Evolutionary conservation across 768 basidiomycete genomes (phyloP).

Genomic region (Boletus vermiculosoides): DNA sequence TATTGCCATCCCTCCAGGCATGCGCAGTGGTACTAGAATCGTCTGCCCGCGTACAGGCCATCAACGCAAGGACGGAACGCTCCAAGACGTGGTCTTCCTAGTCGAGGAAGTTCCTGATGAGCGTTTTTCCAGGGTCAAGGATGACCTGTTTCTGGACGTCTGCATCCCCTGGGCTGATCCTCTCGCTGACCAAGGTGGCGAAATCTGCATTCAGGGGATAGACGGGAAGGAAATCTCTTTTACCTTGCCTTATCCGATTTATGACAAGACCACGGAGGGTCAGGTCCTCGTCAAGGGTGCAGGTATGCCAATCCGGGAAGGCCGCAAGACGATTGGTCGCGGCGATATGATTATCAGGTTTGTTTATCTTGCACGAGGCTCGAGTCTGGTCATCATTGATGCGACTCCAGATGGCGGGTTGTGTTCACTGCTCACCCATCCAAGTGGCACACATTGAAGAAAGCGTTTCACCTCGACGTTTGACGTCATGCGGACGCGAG

Average conservation of each 20-base stretch:
- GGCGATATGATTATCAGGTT: constrained; percentile 67
- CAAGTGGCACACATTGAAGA: constrained; percentile 34
- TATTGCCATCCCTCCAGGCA: constrained; percentile 60
- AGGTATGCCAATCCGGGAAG: constrained; percentile 67
- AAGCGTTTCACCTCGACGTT: constrained; percentile 24
- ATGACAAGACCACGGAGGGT: constrained; percentile 49
- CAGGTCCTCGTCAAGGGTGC: constrained; percentile 52
- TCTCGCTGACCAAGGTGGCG: constrained; percentile 45
- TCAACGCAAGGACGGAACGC: constrained; percentile 52
- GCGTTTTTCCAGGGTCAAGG: constrained; percentile 53
- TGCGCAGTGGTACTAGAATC: constrained; percentile 58
- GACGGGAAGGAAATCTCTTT: constrained; percentile 55
- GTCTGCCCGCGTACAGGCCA: constrained; percentile 65
- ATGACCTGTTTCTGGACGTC: constrained; percentile 56
- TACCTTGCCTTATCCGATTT: constrained; percentile 51
- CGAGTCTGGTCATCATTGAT: neutral
- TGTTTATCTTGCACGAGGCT: constrained; percentile 11
- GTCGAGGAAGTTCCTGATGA: constrained; percentile 59
- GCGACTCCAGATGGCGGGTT: constrained; percentile 30
- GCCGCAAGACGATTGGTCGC: constrained; percentile 50
- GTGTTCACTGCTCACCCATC: constrained; percentile 31
- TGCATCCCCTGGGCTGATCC: constrained; percentile 56
- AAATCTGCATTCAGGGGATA: constrained; percentile 53
- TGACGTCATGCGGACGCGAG: constrained; percentile 17
- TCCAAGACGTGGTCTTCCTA: constrained; percentile 67